Percentiles rank a stretch among this genome's conserved stretches.
Conservation (phyloP, 148 eudicot genomes). For the Diospyros lotus region DNA sequence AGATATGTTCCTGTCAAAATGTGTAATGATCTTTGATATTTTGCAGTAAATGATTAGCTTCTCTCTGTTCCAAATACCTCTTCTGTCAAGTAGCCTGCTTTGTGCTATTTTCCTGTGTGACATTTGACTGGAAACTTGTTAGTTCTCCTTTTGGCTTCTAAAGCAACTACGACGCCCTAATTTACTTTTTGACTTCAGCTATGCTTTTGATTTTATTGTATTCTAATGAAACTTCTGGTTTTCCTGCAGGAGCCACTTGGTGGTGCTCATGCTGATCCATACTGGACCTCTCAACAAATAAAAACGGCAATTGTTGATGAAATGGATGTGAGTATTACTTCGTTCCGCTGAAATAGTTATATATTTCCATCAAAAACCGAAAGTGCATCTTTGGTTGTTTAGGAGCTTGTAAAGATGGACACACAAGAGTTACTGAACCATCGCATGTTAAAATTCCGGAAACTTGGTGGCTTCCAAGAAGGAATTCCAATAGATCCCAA, state of each 20-base stretch:
- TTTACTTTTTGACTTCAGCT: conserved; percentile 3
- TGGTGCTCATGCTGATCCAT: conserved; percentile 82
- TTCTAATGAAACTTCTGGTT: conserved; percentile 5
- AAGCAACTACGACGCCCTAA: background rate
- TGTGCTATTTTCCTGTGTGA: background rate
- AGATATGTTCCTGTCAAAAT: no score
- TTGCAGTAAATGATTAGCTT: background rate
- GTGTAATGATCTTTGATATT: background rate
- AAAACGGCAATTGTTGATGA: conserved; percentile 55
- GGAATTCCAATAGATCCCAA: conserved; percentile 56
- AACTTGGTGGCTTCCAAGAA: conserved; percentile 70
- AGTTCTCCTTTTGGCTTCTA: background rate
- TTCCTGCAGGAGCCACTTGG: conserved; percentile 76
- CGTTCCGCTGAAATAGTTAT: background rate
- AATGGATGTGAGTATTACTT: conserved; percentile 69
- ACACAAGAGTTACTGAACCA: conserved; percentile 55
- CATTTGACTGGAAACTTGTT: background rate
- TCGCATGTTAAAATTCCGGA: conserved; percentile 65
- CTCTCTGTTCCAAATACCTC: background rate
- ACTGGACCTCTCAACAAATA: conserved; percentile 79
- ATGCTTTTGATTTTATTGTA: background rate
- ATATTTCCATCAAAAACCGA: conserved; percentile 5
- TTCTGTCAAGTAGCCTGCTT: background rate
- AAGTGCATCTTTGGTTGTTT: conserved; percentile 11
- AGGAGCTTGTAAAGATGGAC: conserved; percentile 79